phyloP scores from a whole-genome alignment of 1,284 basidiomycete genomes.

The Trichosporon inkin region DNA sequence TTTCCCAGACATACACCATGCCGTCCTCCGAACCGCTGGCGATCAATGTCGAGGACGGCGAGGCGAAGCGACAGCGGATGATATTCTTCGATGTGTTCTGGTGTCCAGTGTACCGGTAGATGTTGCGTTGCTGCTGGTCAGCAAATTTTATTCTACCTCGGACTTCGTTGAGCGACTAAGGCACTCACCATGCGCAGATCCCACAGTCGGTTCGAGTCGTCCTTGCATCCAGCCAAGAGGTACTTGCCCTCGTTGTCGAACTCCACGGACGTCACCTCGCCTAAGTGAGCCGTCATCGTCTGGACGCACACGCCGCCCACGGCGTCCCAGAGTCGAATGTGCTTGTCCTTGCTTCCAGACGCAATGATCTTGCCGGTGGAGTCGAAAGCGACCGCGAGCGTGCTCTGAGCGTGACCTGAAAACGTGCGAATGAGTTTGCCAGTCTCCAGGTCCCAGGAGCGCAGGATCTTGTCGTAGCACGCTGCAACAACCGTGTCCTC shows the following conservation, averaged over 20 bases:
- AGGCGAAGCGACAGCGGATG: constrained; percentile 51
- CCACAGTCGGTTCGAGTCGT: constrained; percentile 52
- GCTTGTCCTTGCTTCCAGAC: constrained; percentile 53
- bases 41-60: constrained; percentile 43
- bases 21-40: constrained; percentile 52
- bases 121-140: constrained; percentile 41
- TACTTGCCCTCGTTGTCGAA: constrained; percentile 52
- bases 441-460: constrained; percentile 52
- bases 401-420: constrained; percentile 52
- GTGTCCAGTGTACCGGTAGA: constrained; percentile 53
- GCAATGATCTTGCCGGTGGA: constrained; percentile 52
- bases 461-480: constrained; percentile 53
- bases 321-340: constrained; percentile 54
- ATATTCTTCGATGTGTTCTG: constrained; percentile 56
- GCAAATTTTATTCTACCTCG: not conserved
- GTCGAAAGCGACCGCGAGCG: constrained; percentile 51
- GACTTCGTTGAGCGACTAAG: not conserved
- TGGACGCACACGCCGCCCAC: constrained; percentile 52
- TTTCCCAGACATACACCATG: constrained; percentile 44
- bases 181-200: constrained; percentile 49
- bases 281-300: constrained; percentile 52
- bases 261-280: constrained; percentile 54
- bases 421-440: constrained; percentile 52
- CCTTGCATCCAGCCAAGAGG: constrained; percentile 53
- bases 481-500: constrained; percentile 49